These are phyloP conservation scores for Protea cynaroides DNA, from an alignment of 164 flowering plant species.

Conservation along the genomic window DNA sequence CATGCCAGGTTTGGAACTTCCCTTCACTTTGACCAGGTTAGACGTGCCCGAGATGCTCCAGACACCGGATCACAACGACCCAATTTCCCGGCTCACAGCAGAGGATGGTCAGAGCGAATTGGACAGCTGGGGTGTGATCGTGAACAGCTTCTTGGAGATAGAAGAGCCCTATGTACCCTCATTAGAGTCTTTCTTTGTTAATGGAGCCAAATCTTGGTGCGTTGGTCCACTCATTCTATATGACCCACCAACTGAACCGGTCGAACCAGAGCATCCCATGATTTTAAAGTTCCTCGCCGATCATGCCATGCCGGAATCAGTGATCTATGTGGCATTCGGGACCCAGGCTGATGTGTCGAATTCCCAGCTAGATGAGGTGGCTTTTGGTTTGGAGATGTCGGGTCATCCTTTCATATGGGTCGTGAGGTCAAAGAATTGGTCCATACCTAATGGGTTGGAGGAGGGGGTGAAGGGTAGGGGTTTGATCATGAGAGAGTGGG, in stretches of 20 bases:
- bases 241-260: neutral
- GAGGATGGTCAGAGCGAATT: slow-evolving; percentile 12
- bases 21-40: slow-evolving; percentile 3
- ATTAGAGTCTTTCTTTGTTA: slow-evolving; percentile 10
- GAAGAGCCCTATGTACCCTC: slow-evolving; percentile 8
- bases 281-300: slow-evolving; percentile 2
- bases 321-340: slow-evolving; percentile 19
- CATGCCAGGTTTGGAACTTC: slow-evolving; percentile 8
- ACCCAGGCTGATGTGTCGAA: slow-evolving; percentile 13
- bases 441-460: slow-evolving; percentile 1
- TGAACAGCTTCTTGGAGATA: slow-evolving; percentile 19
- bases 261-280: neutral
- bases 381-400: slow-evolving; percentile 10
- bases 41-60: slow-evolving; percentile 4
- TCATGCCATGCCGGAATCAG: slow-evolving; percentile 4
- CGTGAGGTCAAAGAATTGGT: slow-evolving; percentile 11
- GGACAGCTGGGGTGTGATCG: slow-evolving; percentile 18
- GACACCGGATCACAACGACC: slow-evolving; percentile 3
- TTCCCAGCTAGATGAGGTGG: slow-evolving; percentile 12
- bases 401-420: slow-evolving; percentile 11
- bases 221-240: slow-evolving; percentile 18
- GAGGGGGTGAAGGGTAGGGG: slow-evolving; percentile 17
- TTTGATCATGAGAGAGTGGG: slow-evolving; percentile 29
- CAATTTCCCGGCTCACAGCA: neutral
- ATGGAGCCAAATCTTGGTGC: slow-evolving; percentile 17